Conservation (phyloP, 495 filamentous ascomycete species). For the Cudoniella acicularis region DNA sequence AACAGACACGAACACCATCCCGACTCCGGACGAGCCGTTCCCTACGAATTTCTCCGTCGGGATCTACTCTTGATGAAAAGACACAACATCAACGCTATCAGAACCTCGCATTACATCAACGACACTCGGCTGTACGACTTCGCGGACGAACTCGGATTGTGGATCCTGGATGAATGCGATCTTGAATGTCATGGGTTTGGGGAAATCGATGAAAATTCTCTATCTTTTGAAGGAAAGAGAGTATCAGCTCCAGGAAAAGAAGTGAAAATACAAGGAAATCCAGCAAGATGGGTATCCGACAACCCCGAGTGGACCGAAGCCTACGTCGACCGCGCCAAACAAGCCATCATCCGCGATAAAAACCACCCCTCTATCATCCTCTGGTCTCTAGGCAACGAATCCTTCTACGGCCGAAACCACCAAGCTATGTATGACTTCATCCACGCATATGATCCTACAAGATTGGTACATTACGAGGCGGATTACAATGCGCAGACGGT, state of each 20-base stretch:
- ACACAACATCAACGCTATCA: constrained; percentile 65
- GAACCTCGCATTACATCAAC: constrained; percentile 63
- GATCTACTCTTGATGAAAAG: constrained; percentile 64
- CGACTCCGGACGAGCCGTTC: constrained; percentile 55
- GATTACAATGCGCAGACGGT: constrained; percentile 56
- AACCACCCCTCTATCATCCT: constrained; percentile 65
- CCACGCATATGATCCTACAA: constrained; percentile 50
- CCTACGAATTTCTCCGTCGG: constrained; percentile 46
- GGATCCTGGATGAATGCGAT: constrained; percentile 70
- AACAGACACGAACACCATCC: constrained; percentile 69
- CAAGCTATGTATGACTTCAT: constrained; percentile 63
- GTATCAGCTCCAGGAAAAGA: constrained; percentile 31
- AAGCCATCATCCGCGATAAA: constrained; percentile 65
- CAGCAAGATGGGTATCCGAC: constrained; percentile 50
- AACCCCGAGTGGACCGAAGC: constrained; percentile 66
- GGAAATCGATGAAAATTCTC: constrained; percentile 36
- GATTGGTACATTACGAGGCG: constrained; percentile 66
- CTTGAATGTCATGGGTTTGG: constrained; percentile 70
- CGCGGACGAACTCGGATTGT: constrained; percentile 66
- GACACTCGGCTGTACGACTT: constrained; percentile 59
- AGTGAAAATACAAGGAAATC: constrained; percentile 28
- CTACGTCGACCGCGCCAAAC: constrained; percentile 66
- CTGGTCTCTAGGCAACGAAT: constrained; percentile 72
- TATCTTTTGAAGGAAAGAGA: not conserved
- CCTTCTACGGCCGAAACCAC: constrained; percentile 67